Conservation (phyloP, 495 filamentous ascomycete genomes). For the Penicillium atrosanguineum region DNA sequence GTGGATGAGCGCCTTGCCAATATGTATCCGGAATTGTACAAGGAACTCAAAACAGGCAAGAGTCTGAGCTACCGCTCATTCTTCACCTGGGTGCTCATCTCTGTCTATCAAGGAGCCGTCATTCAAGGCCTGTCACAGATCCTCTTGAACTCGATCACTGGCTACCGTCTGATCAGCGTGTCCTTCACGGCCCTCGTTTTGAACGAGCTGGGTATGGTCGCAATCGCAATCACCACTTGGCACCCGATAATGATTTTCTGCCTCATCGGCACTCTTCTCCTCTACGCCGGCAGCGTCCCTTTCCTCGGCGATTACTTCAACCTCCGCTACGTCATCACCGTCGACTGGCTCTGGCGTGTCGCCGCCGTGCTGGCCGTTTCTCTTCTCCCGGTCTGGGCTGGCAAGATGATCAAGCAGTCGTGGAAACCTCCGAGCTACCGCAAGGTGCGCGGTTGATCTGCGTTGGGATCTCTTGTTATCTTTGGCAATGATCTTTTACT, state of each 20-base stretch:
- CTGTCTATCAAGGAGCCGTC: slow-evolving; percentile 89
- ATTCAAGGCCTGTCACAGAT: slow-evolving; percentile 93
- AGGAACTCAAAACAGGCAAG: slow-evolving; percentile 81
- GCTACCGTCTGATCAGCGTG: slow-evolving; percentile 77
- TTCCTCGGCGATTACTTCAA: slow-evolving; percentile 91
- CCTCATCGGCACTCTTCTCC: slow-evolving; percentile 72
- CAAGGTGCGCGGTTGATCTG: slow-evolving; percentile 74
- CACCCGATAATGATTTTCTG: slow-evolving; percentile 88
- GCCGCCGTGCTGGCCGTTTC: slow-evolving; percentile 72
- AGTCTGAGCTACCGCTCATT: slow-evolving; percentile 90
- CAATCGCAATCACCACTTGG: slow-evolving; percentile 95
- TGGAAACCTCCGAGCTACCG: slow-evolving; percentile 92
- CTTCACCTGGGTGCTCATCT: slow-evolving; percentile 94
- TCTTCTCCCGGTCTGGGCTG: slow-evolving; percentile 80
- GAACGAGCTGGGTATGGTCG: slow-evolving; percentile 96
- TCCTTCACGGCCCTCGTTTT: slow-evolving; percentile 89
- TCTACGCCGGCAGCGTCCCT: slow-evolving; percentile 81
- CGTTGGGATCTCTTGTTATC: not conserved
- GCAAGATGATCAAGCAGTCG: slow-evolving; percentile 76
- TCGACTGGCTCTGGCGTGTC: slow-evolving; percentile 88
- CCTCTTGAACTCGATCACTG: slow-evolving; percentile 68
- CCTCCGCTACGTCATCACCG: slow-evolving; percentile 69
- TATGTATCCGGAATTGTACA: slow-evolving; percentile 96
- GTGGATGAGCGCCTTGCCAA: slow-evolving; percentile 91
- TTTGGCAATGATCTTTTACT: not conserved